These are phyloP conservation scores for Gossypium davidsonii DNA, from an alignment of 441 rosid genomes.

Conservation along the genomic window DNA sequence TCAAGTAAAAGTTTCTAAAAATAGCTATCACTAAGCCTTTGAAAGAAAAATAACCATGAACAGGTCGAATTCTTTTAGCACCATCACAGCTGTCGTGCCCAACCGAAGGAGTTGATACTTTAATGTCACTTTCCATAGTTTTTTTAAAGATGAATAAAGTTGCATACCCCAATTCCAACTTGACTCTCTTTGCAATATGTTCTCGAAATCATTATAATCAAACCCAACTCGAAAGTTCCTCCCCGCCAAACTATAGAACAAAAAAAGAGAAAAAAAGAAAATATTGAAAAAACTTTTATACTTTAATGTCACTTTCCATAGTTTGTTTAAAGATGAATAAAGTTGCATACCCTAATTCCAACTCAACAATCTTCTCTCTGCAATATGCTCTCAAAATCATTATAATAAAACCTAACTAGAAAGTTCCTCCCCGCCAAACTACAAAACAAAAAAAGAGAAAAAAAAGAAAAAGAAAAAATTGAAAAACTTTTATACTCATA, in stretches of 20 bases:
- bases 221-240: constrained; percentile 18
- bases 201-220: constrained; percentile 58
- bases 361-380: constrained; percentile 37
- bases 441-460: constrained; percentile 12
- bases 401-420: constrained; percentile 24
- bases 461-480: neutral
- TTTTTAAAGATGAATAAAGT: constrained; percentile 31
- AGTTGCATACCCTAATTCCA: constrained; percentile 50
- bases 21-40: neutral
- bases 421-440: constrained; percentile 19
- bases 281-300: neutral
- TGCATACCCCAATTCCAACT: constrained; percentile 53
- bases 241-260: constrained; percentile 20
- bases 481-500: neutral
- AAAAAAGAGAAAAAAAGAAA: neutral
- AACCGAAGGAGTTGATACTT: constrained; percentile 44
- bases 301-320: constrained; percentile 66
- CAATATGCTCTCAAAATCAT: constrained; percentile 53
- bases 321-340: constrained; percentile 34
- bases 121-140: constrained; percentile 69
- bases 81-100: constrained; percentile 39
- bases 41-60: constrained; percentile 54
- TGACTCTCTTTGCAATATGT: constrained; percentile 31
- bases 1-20: neutral
- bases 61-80: constrained; percentile 39